Evolutionary conservation across 768 basidiomycete genomes (phyloP), one percentile per base, ranked within the genome.

Genomic region (Lyophyllum decastes): DNA sequence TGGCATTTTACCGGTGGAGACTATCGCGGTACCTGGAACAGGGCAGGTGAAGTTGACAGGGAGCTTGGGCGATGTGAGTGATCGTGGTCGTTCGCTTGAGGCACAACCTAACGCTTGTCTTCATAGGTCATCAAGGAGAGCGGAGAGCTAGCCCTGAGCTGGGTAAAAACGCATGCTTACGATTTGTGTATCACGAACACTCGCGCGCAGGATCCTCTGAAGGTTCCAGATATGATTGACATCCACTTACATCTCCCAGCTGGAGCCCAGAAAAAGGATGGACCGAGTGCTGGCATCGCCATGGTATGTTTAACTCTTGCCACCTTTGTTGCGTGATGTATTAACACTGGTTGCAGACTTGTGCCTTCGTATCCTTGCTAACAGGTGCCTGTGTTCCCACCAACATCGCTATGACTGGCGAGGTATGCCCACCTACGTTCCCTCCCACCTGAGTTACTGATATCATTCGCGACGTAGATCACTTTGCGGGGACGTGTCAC

Each of bases 181-280:
- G 88, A 89, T 43, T 70, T 94, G 59, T 84, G 88, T 41, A 85
- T 94, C 68, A 93, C 92, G 10, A 82, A 84, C 55, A 76, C 81
- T 30, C 82, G 84, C 48, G 75, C 82, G 34, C 83, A 89, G 34
- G 91, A 94, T 65, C 88, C 91, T 16, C 74, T 96, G 61, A 88
- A 89, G 65, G 78, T 85, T 8, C 87, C 86, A 0, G 82, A 89
- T 51, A 72, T 78, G 21, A 82, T 94, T 46, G 94, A 98, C 66
- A 75, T 98, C 10, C 95, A 98, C 65, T 74, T 95, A 16, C 95
- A 97, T 67, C 76, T 96, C 9, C 95, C 95, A 0, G 82, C 90
- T 1, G 95, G 95, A 0, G 90, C 93, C 2, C 90, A 94, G 71
- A 93, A 88, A 81, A 97, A 96, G 75, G 94, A 96, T 65, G 94